phyloP scores from a whole-genome alignment of 2,329 filamentous ascomycete genomes.

The Hymenoscyphus scutula region DNA sequence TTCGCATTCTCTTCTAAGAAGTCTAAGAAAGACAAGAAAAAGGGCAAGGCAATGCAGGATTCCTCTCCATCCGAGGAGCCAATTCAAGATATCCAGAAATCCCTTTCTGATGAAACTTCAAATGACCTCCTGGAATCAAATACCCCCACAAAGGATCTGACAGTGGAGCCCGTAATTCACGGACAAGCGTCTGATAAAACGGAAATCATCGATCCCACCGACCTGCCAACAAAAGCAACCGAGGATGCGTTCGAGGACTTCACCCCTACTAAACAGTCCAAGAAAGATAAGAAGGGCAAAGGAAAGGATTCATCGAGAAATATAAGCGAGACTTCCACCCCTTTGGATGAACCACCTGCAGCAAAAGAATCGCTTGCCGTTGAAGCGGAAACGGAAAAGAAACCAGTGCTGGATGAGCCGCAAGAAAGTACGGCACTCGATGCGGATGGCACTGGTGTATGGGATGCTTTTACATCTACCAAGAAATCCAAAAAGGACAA shows the following conservation, averaged over 20 bases:
- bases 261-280: slow-evolving; percentile 13
- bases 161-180: background rate
- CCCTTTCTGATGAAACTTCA: background rate
- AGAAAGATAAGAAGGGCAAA: slow-evolving; percentile 29
- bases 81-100: background rate
- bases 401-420: background rate
- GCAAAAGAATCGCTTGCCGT: background rate
- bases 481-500: slow-evolving; percentile 49
- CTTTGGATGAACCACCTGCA: background rate
- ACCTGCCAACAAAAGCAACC: background rate
- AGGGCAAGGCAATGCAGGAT: slow-evolving; percentile 12
- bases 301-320: slow-evolving; percentile 8
- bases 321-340: background rate
- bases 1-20: slow-evolving; percentile 3
- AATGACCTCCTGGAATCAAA: background rate
- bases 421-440: slow-evolving; percentile 4
- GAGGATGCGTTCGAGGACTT: slow-evolving; percentile 7
- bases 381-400: background rate
- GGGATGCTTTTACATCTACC: slow-evolving; percentile 13
- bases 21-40: no score
- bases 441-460: slow-evolving; percentile 13
- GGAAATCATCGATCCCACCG: background rate
- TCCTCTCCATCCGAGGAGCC: background rate
- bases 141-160: background rate
- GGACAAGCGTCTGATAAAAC: background rate